Evolutionary conservation across 306 rosid species (phyloP).

Genomic region (Benincasa hispida): DNA sequence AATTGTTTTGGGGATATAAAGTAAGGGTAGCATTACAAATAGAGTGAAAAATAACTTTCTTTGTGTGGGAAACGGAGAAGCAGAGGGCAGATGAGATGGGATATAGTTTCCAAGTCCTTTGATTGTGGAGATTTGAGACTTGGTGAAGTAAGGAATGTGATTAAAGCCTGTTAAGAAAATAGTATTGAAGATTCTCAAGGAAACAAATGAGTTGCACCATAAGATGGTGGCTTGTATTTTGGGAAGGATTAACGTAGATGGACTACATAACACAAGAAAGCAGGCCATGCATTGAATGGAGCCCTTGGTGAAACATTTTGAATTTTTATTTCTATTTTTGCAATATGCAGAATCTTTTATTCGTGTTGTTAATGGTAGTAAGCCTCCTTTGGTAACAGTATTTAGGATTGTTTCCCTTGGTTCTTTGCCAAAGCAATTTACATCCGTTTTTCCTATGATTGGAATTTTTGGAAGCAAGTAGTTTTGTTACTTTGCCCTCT

Average conservation of each 20-base stretch:
- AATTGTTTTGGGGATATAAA: not conserved
- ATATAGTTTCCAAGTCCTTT: not conserved
- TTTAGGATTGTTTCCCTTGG: not conserved
- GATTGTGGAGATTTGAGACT: not conserved
- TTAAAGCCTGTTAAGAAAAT: not conserved
- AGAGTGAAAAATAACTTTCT: not conserved
- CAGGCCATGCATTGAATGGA: not conserved
- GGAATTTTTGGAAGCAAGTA: not conserved
- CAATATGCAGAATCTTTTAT: not conserved
- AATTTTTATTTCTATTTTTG: not conserved
- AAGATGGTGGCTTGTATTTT: not conserved
- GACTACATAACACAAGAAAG: not conserved
- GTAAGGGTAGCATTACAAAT: not conserved
- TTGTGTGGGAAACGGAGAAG: not conserved
- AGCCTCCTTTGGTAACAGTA: not conserved
- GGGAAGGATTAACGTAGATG: not conserved
- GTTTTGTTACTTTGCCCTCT: not conserved
- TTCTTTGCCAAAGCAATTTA: not conserved
- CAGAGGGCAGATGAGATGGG: not conserved
- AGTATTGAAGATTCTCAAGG: not conserved
- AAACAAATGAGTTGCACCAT: not conserved
- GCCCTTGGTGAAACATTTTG: not conserved
- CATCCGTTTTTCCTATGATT: not conserved
- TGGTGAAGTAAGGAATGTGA: not conserved
- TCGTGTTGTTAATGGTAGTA: not conserved